phyloP scores from a whole-genome alignment of 805 yeast species.

The Candida quercuum region DNA sequence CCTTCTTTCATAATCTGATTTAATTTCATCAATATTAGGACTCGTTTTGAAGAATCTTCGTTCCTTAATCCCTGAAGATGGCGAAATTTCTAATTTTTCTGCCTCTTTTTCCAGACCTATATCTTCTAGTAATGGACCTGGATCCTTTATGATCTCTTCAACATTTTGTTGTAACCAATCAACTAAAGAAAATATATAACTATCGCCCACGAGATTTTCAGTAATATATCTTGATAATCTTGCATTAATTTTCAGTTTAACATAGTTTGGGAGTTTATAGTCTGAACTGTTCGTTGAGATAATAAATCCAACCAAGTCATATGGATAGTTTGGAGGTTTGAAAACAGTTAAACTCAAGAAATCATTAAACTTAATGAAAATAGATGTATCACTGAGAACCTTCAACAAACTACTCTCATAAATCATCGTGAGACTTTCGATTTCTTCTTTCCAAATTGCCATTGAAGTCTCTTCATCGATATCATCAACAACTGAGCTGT shows the following conservation, averaged over 20 bases:
- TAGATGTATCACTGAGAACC: slow-evolving; percentile 20
- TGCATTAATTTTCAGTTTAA: slow-evolving; percentile 51
- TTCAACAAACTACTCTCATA: slow-evolving; percentile 34
- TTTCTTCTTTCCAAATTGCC: slow-evolving; percentile 69
- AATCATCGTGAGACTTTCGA: slow-evolving; percentile 59
- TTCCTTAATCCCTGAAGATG: slow-evolving; percentile 2
- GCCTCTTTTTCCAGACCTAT: slow-evolving; percentile 1
- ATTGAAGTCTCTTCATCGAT: slow-evolving; percentile 11
- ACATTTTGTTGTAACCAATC: slow-evolving; percentile 76
- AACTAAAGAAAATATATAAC: slow-evolving; percentile 58
- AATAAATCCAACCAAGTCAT: slow-evolving; percentile 64
- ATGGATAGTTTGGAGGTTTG: slow-evolving; percentile 55
- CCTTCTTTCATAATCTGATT: slow-evolving; percentile 30
- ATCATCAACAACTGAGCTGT: slow-evolving; percentile 6
- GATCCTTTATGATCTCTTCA: slow-evolving; percentile 54
- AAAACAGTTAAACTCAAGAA: slow-evolving; percentile 33
- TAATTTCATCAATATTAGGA: slow-evolving; percentile 29
- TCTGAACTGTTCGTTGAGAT: slow-evolving; percentile 33
- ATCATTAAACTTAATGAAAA: slow-evolving; percentile 17
- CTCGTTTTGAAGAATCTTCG: slow-evolving; percentile 16
- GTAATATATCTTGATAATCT: slow-evolving; percentile 40
- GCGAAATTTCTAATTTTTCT: slow-evolving; percentile 3
- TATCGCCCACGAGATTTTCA: slow-evolving; percentile 56
- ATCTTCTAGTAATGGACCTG: slow-evolving; percentile 57
- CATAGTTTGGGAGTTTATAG: slow-evolving; percentile 61